Base-by-base conservation (phyloP, 108 stramenopile species). In the Epithemia pelagica region DNA sequence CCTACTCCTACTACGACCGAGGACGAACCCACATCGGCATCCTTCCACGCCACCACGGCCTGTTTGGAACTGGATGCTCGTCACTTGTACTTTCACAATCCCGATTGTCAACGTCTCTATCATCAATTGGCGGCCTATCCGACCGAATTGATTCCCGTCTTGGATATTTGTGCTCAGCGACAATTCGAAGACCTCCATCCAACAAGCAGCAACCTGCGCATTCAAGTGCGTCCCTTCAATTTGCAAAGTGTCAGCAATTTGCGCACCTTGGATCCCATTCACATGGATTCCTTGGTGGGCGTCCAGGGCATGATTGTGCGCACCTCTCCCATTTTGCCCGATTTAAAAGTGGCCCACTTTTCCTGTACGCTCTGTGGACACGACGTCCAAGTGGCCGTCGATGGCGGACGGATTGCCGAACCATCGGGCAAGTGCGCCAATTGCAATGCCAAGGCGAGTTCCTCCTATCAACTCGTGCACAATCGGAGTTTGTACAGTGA, bases 271-370 rank as follows among this genome's bases (percentile, higher is more conserved):
- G 95, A 97, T 81, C 99, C 98, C 0, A 73, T 93, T 64, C 68
- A 95, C 27, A 91, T 99, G 66, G 99, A 99, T 67, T 71, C 85
- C 26, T 72, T 99, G 37, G 82, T 98, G 15, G 81, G 89, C 59
- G 66, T 99, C 32, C 77, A 91, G 20, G 99, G 99, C 22, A 98
- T 99, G 97, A 94, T 98, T 23, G 92, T 98, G 19, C 86, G 99
- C 1, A 76, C 76, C 33, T 94, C 92, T 57, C 88, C 96, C 29
- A 82, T 99, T 64, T 94, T 99, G 65, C 99, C 99, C 22, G 99
- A 96, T 75, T 76, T 99, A 33, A 97, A 97, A 70, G 88, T 93
- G 23, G 97, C 96, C 19, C 88, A 93, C 75, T 99, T 98, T 81
- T 67, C 75, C 26, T 99, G 98, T 72, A 79, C 71, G 64, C 83